These are phyloP conservation scores for Wickerhamomyces sp. DNA, from an alignment of 1,139 yeast species.

Conservation along the genomic window DNA sequence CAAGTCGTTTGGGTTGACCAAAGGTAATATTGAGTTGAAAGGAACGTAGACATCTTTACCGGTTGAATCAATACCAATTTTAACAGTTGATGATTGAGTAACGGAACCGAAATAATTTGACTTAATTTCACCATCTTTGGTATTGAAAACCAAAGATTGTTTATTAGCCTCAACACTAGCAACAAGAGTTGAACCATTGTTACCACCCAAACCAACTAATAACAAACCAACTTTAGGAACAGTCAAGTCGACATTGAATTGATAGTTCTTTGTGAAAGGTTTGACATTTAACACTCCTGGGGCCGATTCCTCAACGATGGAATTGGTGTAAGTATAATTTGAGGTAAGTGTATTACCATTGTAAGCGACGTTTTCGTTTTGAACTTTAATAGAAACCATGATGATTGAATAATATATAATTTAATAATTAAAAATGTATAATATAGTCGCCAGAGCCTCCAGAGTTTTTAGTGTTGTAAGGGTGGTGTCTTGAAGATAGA, in stretches of 20 bases:
- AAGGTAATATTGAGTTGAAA: constrained; percentile 82
- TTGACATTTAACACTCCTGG: constrained; percentile 63
- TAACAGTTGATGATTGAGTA: constrained; percentile 87
- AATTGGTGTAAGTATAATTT: constrained; percentile 67
- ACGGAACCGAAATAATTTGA: constrained; percentile 96
- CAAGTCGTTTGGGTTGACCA: constrained; percentile 86
- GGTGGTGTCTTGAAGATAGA: constrained; percentile 25
- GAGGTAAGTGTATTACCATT: constrained; percentile 57
- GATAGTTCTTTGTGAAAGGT: constrained; percentile 70
- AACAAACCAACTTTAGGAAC: constrained; percentile 86
- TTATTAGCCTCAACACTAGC: constrained; percentile 87
- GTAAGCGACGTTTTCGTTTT: constrained; percentile 62
- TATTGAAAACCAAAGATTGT: constrained; percentile 70
- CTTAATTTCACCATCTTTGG: constrained; percentile 73
- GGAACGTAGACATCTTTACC: constrained; percentile 94
- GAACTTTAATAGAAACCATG: constrained; percentile 36
- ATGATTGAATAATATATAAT: background rate
- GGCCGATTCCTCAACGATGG: constrained; percentile 46
- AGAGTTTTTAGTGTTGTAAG: constrained; percentile 23
- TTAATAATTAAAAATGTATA: constrained; percentile 13
- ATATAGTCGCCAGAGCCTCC: constrained; percentile 20
- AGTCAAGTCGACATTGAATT: constrained; percentile 78
- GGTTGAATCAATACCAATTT: constrained; percentile 75
- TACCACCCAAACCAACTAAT: constrained; percentile 95
- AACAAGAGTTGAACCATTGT: constrained; percentile 89